These are phyloP conservation scores for Akanthomyces uredinophilus DNA, from an alignment of 2,329 filamentous ascomycete genomes.

Conservation along the genomic window DNA sequence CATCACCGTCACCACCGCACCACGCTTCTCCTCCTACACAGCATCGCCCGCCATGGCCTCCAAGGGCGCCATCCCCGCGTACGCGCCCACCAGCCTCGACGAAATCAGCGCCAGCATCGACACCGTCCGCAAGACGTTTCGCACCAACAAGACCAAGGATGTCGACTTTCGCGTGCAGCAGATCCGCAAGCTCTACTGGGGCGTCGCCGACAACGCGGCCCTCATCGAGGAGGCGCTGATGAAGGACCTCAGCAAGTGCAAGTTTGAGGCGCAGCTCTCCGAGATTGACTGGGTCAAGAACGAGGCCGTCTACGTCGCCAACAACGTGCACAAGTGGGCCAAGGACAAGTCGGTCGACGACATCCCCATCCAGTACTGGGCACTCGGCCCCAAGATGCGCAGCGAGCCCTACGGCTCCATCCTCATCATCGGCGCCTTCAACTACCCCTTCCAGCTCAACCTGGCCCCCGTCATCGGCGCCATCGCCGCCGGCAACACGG, in stretches of 20 bases:
- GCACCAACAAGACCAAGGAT: constrained; percentile 74
- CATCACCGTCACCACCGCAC: background rate
- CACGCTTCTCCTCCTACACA: too few species aligned
- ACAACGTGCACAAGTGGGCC: constrained; percentile 74
- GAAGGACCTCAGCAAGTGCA: constrained; percentile 72
- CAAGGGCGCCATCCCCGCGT: constrained; percentile 36
- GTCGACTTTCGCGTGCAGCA: constrained; percentile 78
- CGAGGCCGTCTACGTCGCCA: constrained; percentile 73
- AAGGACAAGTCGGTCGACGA: constrained; percentile 73
- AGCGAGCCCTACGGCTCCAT: constrained; percentile 84
- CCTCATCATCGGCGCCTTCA: constrained; percentile 87
- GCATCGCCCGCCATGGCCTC: constrained; percentile 32
- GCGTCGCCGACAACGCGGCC: constrained; percentile 69
- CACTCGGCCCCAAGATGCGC: constrained; percentile 68
- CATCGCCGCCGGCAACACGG: constrained; percentile 87
- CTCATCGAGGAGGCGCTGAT: constrained; percentile 70
- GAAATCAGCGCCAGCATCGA: constrained; percentile 58
- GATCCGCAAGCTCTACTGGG: constrained; percentile 95
- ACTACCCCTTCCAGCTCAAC: constrained; percentile 82
- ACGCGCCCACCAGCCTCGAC: constrained; percentile 60
- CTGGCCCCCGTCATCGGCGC: constrained; percentile 79
- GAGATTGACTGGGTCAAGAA: constrained; percentile 77
- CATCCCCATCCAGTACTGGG: constrained; percentile 61
- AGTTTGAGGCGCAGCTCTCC: constrained; percentile 65
- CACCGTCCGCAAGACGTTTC: constrained; percentile 63